A percentile compares a stretch with the other conserved stretches of the same genome.
These are phyloP conservation scores for Monascus purpureus DNA, from an alignment of 495 filamentous ascomycete species.

Conservation along the genomic window DNA sequence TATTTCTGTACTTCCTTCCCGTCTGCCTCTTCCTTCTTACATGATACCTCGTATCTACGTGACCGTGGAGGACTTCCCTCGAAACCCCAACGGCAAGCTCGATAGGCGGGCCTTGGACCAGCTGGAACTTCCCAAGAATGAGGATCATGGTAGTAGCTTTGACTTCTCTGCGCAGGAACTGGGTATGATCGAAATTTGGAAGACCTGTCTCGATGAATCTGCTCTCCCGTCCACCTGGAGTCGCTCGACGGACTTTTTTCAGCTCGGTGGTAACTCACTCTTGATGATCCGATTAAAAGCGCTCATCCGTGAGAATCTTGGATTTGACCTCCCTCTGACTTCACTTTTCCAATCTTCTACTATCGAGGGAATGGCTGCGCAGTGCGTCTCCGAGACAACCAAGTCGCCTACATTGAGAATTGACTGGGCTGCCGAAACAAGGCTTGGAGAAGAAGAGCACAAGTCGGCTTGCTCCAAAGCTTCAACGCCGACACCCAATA, in stretches of 20 bases:
- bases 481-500: neutral
- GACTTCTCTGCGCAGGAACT: neutral
- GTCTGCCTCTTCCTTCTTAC: conserved; percentile 13
- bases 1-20: conserved; percentile 1
- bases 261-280: conserved; percentile 15
- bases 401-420: neutral
- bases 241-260: conserved; percentile 12
- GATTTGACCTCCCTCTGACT: conserved; percentile 2
- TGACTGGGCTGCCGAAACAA: conserved; percentile 7
- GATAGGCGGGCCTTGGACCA: conserved; percentile 7
- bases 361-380: conserved; percentile 8
- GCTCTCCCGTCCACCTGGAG: neutral
- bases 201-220: neutral
- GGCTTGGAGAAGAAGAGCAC: neutral
- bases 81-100: conserved; percentile 14
- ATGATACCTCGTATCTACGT: conserved; percentile 17
- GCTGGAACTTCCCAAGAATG: neutral
- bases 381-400: neutral
- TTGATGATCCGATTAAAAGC: conserved; percentile 10
- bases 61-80: conserved; percentile 11
- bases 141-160: too few species aligned
- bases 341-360: conserved; percentile 9
- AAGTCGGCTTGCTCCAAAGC: neutral
- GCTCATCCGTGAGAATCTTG: conserved; percentile 5
- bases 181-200: neutral